Base-by-base conservation (phyloP, 495 filamentous ascomycete genomes). In the Clavariopsis aquatica region DNA sequence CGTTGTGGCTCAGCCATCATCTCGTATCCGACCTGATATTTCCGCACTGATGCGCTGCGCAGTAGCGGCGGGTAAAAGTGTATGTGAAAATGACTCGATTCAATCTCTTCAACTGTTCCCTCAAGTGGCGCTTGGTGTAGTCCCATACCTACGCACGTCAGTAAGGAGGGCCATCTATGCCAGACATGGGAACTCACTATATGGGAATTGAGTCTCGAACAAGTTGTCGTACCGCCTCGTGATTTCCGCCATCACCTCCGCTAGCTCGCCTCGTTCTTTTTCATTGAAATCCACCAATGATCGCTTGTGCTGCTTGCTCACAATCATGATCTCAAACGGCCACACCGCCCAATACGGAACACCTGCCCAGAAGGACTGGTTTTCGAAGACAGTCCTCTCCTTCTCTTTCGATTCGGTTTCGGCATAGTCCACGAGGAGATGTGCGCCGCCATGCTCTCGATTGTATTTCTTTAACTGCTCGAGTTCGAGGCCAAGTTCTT, bases 271-370 rank as follows among this genome's bases (percentile, higher is more conserved):
- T 66, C 83, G 84, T 73, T 97, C 92, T 51, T 81, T 73, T 10
- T 79, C 79, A 28, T 83, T 82, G 22, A 98, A 78, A 72, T 98
- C 93, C 1, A 96, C 87, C 24, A 98, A 80, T 0, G 88, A 85
- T 20, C 90, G 81, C 64, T 90, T 88, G 72, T 96, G 91, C 49
- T 82, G 81, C 74, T 89, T 92, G 64, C 87, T 83, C 52, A 98
- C 80, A 62, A 98, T 85, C 84, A 98, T 89, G 52, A 94, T 88
- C 79, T 98, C 94, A 65, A 96, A 98, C 0, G 94, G 94, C 94
- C 94, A 98, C 19, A 89, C 82, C 0, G 89, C 94, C 94, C 94
- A 98, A 92, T 93, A 98, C 0, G 94, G 94, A 71, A 91, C 95
- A 22, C 96, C 81, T 0, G 91, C 88, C 23, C 96, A 73, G 75